phyloP scores from a whole-genome alignment of 1,284 basidiomycete species.

The Chalciporus sp. region DNA sequence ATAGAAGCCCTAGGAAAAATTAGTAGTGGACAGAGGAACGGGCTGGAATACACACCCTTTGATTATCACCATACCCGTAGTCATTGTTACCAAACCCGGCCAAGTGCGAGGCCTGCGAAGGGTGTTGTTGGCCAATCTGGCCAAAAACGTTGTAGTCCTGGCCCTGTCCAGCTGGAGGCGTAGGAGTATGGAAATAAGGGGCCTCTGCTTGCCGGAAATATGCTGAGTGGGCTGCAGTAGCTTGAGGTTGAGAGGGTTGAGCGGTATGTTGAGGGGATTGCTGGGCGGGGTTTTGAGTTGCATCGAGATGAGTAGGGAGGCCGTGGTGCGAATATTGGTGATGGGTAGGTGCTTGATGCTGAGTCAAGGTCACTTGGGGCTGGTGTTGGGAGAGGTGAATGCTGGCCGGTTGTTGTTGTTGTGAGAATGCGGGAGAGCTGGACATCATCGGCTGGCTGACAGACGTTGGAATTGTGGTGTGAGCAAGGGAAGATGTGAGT shows the following conservation, averaged over 20 bases:
- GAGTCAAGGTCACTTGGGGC: constrained; percentile 35
- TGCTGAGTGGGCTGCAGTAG: constrained; percentile 38
- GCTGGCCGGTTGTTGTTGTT: constrained; percentile 34
- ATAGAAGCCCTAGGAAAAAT: constrained; percentile 61
- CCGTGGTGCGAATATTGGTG: constrained; percentile 66
- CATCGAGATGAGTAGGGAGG: constrained; percentile 63
- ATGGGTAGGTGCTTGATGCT: constrained; percentile 47
- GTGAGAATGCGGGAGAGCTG: constrained; percentile 33
- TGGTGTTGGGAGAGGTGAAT: constrained; percentile 39
- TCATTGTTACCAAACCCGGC: constrained; percentile 60
- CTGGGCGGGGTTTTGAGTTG: constrained; percentile 45
- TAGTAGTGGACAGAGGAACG: constrained; percentile 13
- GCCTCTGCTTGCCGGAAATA: constrained; percentile 71
- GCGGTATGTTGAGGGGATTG: constrained; percentile 36
- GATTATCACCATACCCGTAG: constrained; percentile 66
- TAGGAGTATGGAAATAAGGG: constrained; percentile 75
- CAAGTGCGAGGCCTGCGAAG: constrained; percentile 54
- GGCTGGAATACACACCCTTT: constrained; percentile 46
- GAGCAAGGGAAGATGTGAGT: constrained; percentile 41
- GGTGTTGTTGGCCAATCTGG: constrained; percentile 55
- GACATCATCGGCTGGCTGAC: constrained; percentile 40
- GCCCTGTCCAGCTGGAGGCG: constrained; percentile 65
- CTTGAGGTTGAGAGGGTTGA: constrained; percentile 34
- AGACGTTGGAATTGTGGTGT: constrained; percentile 43
- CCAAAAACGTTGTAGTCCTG: constrained; percentile 75